Base-by-base conservation (phyloP, 2,329 filamentous ascomycete genomes). In the Ascochyta pisi region DNA sequence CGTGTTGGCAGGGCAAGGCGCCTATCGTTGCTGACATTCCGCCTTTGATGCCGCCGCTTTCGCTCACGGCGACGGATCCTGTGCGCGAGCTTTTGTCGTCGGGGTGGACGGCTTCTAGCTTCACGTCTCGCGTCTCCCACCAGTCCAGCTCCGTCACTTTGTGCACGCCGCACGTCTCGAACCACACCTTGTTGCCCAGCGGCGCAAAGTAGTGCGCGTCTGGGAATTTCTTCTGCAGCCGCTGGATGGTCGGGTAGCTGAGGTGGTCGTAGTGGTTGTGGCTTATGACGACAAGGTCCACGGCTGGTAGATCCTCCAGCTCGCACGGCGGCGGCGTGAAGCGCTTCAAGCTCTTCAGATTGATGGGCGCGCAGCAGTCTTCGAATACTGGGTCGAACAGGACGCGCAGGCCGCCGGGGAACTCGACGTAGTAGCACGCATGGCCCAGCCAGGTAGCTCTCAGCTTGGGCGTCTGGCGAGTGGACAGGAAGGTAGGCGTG, bases 221-320 rank as follows among this genome's bases (percentile, higher is more conserved):
- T 0, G 92, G 92, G 68, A 95, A 87, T 48, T 84, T 81, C 63
- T 86, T 82, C 50, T 86, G 82, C 49, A 97, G 83, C 65, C 91
- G 85, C 58, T 84, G 82, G 22, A 96, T 84, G 0, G 89, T 92
- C 0, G 86, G 83, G 66, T 92, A 86, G 1, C 90, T 94, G 12
- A 98, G 81, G 71, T 97, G 94, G 76, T 97, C 94, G 74, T 97
- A 97, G 77, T 97, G 94, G 66, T 88, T 92, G 77, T 97, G 93
- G 16, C 88, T 91, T 64, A 96, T 96, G 50, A 95, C 71, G 3
- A 82, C 89, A 26, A 87, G 85, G 67, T 95, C 90, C 39, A 93
- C 84, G 53, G 83, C 77, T 8, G 93, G 93, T 3, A 97, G 84
- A 62, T 96, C 91, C 46, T 84, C 82, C 60, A 96, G 84, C 50